Percentiles rank a stretch among this genome's conserved stretches.
Conservation (phyloP, 257 asterid genomes). For the Prunella vulgaris region DNA sequence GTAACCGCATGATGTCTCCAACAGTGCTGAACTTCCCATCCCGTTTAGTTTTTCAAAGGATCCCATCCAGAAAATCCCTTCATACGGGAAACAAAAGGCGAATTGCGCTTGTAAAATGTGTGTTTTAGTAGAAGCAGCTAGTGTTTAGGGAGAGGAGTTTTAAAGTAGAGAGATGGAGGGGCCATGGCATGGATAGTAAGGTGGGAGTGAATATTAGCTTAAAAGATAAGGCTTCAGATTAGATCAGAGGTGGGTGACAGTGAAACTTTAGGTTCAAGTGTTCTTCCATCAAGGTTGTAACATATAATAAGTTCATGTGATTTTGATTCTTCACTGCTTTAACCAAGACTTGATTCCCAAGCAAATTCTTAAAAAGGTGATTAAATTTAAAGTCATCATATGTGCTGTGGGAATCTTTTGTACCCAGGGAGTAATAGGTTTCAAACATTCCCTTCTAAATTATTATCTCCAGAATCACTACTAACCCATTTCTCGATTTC, state of each 20-base stretch:
- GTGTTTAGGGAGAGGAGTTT: slow-evolving; percentile 26
- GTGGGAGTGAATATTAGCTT: slow-evolving; percentile 75
- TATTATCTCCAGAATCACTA: no score
- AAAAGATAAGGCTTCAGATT: slow-evolving; percentile 71
- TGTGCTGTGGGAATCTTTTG: not conserved
- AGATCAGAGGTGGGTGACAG: slow-evolving; percentile 57
- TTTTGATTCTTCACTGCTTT: slow-evolving; percentile 32
- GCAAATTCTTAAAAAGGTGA: slow-evolving; percentile 35
- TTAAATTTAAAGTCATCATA: not conserved
- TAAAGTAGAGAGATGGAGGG: slow-evolving; percentile 33
- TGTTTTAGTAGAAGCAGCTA: no score
- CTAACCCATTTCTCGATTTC: not conserved
- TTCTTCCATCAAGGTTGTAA: slow-evolving; percentile 23
- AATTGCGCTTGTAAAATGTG: not conserved
- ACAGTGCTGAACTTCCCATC: slow-evolving; percentile 54
- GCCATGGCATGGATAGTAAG: no score
- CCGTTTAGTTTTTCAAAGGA: slow-evolving; percentile 48
- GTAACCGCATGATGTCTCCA: slow-evolving; percentile 88
- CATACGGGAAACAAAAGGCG: not conserved
- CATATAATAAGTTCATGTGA: slow-evolving; percentile 26
- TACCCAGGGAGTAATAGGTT: no score
- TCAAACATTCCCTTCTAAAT: no score
- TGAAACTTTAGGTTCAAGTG: slow-evolving; percentile 74
- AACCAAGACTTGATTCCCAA: slow-evolving; percentile 60
- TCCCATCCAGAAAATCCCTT: slow-evolving; percentile 47